These are phyloP conservation scores for Blastobotrys chiropterorum DNA, from an alignment of 805 yeast genomes.

Conservation along the genomic window DNA sequence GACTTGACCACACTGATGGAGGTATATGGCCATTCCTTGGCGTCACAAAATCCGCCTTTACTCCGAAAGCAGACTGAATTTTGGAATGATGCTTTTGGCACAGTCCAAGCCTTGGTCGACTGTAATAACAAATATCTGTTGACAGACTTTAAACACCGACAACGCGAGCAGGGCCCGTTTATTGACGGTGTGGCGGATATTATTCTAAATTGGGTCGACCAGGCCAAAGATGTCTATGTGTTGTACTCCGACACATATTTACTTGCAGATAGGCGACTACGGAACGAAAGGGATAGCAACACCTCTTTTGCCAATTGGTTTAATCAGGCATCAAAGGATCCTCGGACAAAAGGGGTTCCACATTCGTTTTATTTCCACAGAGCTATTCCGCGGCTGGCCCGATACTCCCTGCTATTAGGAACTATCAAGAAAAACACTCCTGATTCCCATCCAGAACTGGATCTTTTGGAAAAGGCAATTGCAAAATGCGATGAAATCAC, in stretches of 20 bases:
- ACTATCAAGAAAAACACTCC: conserved; percentile 51
- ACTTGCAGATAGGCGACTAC: conserved; percentile 36
- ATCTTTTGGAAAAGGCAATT: conserved; percentile 46
- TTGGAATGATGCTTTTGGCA: conserved; percentile 50
- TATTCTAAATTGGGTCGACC: conserved; percentile 56
- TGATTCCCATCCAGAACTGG: conserved; percentile 46
- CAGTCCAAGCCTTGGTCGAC: conserved; percentile 49
- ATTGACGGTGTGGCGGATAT: conserved; percentile 59
- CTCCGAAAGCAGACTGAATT: conserved; percentile 50
- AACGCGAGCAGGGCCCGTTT: conserved; percentile 59
- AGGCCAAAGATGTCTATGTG: conserved; percentile 48
- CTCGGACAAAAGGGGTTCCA: conserved; percentile 35
- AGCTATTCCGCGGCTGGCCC: conserved; percentile 47
- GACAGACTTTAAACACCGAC: conserved; percentile 51
- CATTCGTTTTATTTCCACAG: conserved; percentile 48
- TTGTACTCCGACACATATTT: conserved; percentile 46
- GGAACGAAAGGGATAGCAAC: conserved; percentile 36
- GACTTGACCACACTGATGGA: conserved; percentile 60
- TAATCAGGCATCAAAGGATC: conserved; percentile 43
- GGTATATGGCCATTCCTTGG: conserved; percentile 43
- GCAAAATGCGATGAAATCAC: conserved; percentile 51
- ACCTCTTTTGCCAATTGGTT: conserved; percentile 55
- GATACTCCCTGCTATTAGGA: conserved; percentile 55
- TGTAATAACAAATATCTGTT: conserved; percentile 50
- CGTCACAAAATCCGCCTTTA: conserved; percentile 35